phyloP scores from a whole-genome alignment of 352 stramenopile genomes.

The Pythium scleroteichum region DNA sequence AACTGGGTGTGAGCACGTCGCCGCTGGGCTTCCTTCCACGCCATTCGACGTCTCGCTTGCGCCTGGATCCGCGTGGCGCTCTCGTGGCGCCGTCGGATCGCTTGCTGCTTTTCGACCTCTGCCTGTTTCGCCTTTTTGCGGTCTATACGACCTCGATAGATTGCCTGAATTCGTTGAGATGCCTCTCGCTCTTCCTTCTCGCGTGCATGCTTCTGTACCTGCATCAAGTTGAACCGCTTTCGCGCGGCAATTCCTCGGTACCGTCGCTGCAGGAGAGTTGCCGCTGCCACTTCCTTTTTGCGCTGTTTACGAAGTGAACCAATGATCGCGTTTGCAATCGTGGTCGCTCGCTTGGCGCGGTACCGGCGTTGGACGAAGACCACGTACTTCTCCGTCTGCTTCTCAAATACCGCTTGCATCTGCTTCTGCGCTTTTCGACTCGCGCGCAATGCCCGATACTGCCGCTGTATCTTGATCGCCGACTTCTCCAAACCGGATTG shows the following conservation, averaged over 20 bases:
- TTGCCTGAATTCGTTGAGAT: constrained; percentile 54
- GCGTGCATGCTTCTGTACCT: constrained; percentile 34
- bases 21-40: constrained; percentile 32
- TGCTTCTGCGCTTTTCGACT: constrained; percentile 35
- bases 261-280: constrained; percentile 51
- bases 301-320: constrained; percentile 30
- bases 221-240: constrained; percentile 38
- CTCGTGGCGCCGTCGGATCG: constrained; percentile 36
- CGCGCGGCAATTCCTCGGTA: constrained; percentile 43
- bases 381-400: constrained; percentile 45
- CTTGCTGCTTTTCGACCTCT: constrained; percentile 31
- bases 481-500: constrained; percentile 45
- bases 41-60: constrained; percentile 45
- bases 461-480: constrained; percentile 66
- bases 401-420: constrained; percentile 39
- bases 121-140: constrained; percentile 44
- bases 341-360: constrained; percentile 46
- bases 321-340: constrained; percentile 44
- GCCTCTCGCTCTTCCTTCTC: constrained; percentile 40
- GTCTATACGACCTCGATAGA: constrained; percentile 52
- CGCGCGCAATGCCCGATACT: constrained; percentile 50
- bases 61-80: constrained; percentile 55
- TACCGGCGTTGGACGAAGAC: constrained; percentile 61
- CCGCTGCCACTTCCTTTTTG: constrained; percentile 42
- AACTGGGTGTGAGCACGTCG: constrained; percentile 31